Percentiles rank a stretch among this genome's conserved stretches.
Conservation (phyloP, 1,139 yeast species). For the Pneumocystis carinii region DNA sequence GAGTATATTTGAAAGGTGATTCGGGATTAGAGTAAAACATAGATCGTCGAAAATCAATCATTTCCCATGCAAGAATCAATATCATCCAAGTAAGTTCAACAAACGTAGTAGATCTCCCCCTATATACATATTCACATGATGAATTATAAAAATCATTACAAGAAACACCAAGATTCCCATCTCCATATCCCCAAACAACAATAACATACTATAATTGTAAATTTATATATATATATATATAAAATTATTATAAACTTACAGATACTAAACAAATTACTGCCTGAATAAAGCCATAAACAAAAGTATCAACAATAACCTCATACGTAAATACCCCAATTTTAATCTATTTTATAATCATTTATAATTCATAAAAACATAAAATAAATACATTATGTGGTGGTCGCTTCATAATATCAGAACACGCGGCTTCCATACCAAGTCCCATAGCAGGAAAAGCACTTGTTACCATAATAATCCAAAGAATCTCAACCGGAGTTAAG, state of each 20-base stretch:
- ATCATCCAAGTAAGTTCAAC: constrained; percentile 88
- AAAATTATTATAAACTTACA: constrained; percentile 18
- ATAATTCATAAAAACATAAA: not conserved
- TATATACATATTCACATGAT: constrained; percentile 50
- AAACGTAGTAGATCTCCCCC: constrained; percentile 70
- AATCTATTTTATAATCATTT: constrained; percentile 14
- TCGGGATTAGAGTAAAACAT: constrained; percentile 27
- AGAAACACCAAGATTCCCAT: constrained; percentile 46
- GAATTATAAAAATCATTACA: constrained; percentile 42
- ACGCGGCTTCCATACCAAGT: constrained; percentile 57
- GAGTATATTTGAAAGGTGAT: constrained; percentile 10
- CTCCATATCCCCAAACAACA: constrained; percentile 47
- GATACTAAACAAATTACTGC: constrained; percentile 57
- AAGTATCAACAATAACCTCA: constrained; percentile 61
- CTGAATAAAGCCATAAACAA: constrained; percentile 59
- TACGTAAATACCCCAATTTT: constrained; percentile 49
- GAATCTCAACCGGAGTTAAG: constrained; percentile 61
- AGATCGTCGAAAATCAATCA: constrained; percentile 49
- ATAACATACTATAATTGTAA: constrained; percentile 29
- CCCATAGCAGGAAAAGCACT: constrained; percentile 82
- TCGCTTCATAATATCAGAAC: constrained; percentile 47
- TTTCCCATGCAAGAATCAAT: constrained; percentile 77
- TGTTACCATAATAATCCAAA: constrained; percentile 67
- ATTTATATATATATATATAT: not conserved
- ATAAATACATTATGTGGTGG: constrained; percentile 38